Percentiles rank a stretch among this genome's conserved stretches.
phyloP scores from a whole-genome alignment of 495 filamentous ascomycete species.

The Xylaria palmicola region DNA sequence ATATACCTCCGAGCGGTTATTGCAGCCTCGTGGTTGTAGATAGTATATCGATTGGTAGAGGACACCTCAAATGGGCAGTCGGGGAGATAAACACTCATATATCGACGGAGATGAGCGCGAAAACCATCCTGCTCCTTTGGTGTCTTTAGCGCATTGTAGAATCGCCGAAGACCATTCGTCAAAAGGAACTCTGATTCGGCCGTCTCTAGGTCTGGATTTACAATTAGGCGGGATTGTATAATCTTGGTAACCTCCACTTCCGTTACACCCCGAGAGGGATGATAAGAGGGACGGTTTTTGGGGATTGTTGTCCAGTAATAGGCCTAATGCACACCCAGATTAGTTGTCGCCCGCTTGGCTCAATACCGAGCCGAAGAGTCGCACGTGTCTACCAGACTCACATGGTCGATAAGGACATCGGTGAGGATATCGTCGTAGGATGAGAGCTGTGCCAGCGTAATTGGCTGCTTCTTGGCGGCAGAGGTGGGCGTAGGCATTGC shows the following conservation, averaged over 20 bases:
- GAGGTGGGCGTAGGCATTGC: slow-evolving; percentile 45
- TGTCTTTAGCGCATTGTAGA: slow-evolving; percentile 61
- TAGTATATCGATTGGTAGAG: slow-evolving; percentile 95
- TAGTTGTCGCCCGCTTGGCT: slow-evolving; percentile 15
- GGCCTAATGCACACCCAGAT: slow-evolving; percentile 52
- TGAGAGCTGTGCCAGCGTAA: slow-evolving; percentile 82
- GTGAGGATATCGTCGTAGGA: slow-evolving; percentile 96
- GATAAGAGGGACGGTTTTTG: slow-evolving; percentile 89
- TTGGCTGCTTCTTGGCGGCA: slow-evolving; percentile 60
- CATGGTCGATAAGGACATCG: slow-evolving; percentile 92
- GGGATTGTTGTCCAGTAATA: slow-evolving; percentile 95
- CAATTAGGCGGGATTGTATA: slow-evolving; percentile 72
- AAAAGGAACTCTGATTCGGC: slow-evolving; percentile 73
- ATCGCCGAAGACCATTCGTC: slow-evolving; percentile 72
- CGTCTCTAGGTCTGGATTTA: slow-evolving; percentile 64
- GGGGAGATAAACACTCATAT: slow-evolving; percentile 87
- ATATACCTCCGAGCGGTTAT: slow-evolving; percentile 80
- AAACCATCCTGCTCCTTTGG: slow-evolving; percentile 87
- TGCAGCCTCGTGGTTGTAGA: slow-evolving; percentile 80
- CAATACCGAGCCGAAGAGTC: neutral
- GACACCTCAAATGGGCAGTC: slow-evolving; percentile 93
- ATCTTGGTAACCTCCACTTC: slow-evolving; percentile 80
- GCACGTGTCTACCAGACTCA: slow-evolving; percentile 46
- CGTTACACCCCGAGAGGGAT: slow-evolving; percentile 72
- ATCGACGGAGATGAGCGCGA: slow-evolving; percentile 78